Evolutionary conservation across 176 grass and related monocot species (phyloP), one percentile per base, ranked within the genome.

Genomic region (Phragmites australis): DNA sequence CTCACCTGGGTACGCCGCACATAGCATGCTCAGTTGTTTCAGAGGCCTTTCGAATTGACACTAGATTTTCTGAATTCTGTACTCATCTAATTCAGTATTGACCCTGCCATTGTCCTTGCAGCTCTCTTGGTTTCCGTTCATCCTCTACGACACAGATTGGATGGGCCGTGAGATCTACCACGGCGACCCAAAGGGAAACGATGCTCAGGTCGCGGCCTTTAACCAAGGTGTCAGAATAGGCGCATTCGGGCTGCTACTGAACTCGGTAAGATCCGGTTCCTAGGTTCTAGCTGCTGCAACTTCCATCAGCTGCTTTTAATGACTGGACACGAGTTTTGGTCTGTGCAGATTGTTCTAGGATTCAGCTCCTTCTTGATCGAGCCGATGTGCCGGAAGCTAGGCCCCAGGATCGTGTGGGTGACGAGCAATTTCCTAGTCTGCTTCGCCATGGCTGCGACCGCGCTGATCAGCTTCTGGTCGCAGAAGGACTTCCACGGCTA

Each of bases 161-260:
- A 95, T 99, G 96, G 92, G 96, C 21, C 96, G 92, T 70, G 96
- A 99, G 85, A 88, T 99, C 78, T 94, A 93, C 84, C 96, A 98
- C 66, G 96, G 96, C 8, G 56, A 92, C 44, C 90, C 96, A 4
- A 95, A 83, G 69, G 96, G 96, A 22, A 79, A 7, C 34, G 25
- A 57, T 2, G 77, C 66, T 32, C 54, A 95, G 74, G 7, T 75
- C 6, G 23, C 44, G 14, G 96, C 96, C 3, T 99, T 91, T 32
- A 55, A 93, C 68, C 65, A 77, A 56, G 96, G 92, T 37, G 90
- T 95, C 78, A 86, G 96, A 70, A 61, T 87, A 25, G 96, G 96
- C 15, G 84, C 92, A 27, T 88, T 99, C 19, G 92, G 96, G 44
- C 61, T 99, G 70, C 86, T 99, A 8, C 77, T 99, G 55, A 99